phyloP scores from a whole-genome alignment of 108 stramenopile genomes.

The Cyclotella sp. region DNA sequence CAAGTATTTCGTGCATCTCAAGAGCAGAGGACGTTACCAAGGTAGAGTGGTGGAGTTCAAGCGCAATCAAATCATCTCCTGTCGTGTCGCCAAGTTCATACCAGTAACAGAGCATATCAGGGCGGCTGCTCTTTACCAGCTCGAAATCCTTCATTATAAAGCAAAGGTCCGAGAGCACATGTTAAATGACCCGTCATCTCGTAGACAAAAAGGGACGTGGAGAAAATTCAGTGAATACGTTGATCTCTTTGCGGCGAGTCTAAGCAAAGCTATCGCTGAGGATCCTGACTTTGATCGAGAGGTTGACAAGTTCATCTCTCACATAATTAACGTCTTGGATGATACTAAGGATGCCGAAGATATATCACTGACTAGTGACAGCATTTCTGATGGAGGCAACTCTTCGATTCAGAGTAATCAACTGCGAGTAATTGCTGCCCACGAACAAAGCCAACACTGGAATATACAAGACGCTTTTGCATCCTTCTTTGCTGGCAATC shows the following conservation, averaged over 20 bases:
- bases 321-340: constrained; percentile 74
- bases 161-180: constrained; percentile 56
- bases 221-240: constrained; percentile 63
- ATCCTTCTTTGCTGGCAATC: constrained; percentile 30
- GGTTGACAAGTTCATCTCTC: constrained; percentile 72
- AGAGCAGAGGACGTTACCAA: constrained; percentile 38
- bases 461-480: constrained; percentile 39
- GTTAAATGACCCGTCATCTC: constrained; percentile 18
- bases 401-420: constrained; percentile 5
- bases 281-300: constrained; percentile 84
- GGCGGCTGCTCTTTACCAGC: constrained; percentile 78
- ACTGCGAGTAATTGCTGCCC: neutral
- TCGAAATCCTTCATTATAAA: constrained; percentile 78
- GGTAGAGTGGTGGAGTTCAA: constrained; percentile 58
- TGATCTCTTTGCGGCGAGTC: constrained; percentile 76
- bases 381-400: neutral
- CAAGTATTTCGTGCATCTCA: constrained; percentile 62
- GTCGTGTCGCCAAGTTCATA: constrained; percentile 76
- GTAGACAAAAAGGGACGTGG: constrained; percentile 52
- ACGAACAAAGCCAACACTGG: constrained; percentile 12
- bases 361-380: constrained; percentile 8
- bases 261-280: constrained; percentile 79
- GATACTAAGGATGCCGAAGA: constrained; percentile 49
- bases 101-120: constrained; percentile 83
- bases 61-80: constrained; percentile 65